These are phyloP conservation scores for Ascochyta fabae DNA, from an alignment of 2,329 filamentous ascomycete species.

Conservation along the genomic window DNA sequence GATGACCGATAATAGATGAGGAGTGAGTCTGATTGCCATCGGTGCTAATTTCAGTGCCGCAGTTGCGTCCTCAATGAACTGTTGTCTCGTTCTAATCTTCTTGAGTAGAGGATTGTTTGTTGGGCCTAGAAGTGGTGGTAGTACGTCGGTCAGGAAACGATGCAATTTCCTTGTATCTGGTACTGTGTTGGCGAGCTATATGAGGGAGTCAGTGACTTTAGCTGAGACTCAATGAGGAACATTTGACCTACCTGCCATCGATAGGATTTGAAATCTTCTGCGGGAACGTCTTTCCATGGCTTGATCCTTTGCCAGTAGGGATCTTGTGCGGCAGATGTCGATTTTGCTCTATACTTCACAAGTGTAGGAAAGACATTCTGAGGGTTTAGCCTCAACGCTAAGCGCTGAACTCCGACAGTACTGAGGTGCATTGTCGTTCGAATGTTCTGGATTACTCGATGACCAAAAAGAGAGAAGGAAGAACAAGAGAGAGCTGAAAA, in stretches of 20 bases:
- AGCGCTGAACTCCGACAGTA: not conserved
- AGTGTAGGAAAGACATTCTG: not conserved
- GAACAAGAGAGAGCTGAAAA: too few relatives aligned
- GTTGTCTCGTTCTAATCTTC: slow-evolving; percentile 56
- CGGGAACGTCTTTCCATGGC: slow-evolving; percentile 57
- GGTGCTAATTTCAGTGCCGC: slow-evolving; percentile 61
- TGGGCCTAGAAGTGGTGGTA: slow-evolving; percentile 59
- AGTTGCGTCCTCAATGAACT: slow-evolving; percentile 62
- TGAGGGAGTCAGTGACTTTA: slow-evolving; percentile 1
- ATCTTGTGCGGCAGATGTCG: slow-evolving; percentile 19
- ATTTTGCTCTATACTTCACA: slow-evolving; percentile 16
- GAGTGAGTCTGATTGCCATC: slow-evolving; percentile 67
- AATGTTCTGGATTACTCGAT: not conserved
- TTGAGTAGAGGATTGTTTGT: slow-evolving; percentile 37
- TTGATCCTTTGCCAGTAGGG: slow-evolving; percentile 60
- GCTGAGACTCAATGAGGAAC: not conserved
- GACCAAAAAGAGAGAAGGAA: too few relatives aligned
- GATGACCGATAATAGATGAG: slow-evolving; percentile 65
- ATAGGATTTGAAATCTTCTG: slow-evolving; percentile 60
- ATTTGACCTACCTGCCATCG: slow-evolving; percentile 60
- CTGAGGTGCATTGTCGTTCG: slow-evolving; percentile 10
- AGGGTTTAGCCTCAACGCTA: not conserved
- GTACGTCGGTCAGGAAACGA: slow-evolving; percentile 57
- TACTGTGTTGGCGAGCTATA: slow-evolving; percentile 58
- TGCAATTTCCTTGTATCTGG: slow-evolving; percentile 56